Base-by-base conservation (phyloP, 129 eudicot genomes). In the Helianthus tuberosus region DNA sequence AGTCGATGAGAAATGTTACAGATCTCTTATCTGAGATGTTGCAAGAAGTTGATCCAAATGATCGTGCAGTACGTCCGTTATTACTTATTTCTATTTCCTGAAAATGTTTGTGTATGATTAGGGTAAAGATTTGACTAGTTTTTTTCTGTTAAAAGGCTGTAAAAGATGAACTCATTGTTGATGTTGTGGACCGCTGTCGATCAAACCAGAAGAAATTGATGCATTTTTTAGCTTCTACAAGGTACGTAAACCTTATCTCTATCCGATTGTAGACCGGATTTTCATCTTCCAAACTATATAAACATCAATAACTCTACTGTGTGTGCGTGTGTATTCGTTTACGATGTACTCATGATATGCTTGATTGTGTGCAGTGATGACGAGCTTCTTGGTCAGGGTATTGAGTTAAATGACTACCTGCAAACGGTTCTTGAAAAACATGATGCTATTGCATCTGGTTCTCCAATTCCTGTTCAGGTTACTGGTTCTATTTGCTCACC, bases 391-490 rank as follows among this genome's bases (percentile, higher is more conserved):
- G 89, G 81, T 47, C 84, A 83, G 76, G 96, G 96, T 59, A 91
- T 90, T 9, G 96, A 90, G 55, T 69, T 90, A 65, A 90, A 90
- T 41, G 96, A 90, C 77, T 61, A 65, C 73, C 66, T 90, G 69
- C 96, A 90, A 71, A 79, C 57, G 7, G 89, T 81, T 69, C 86
- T 90, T 67, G 91, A 91, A 47, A 88, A 79, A 81, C 96, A 93
- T 62, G 98, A 93, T 74, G 96, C 92, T 8, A 88, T 93, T 82
- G 98, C 98, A 27, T 84, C 96, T 39, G 98, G 98, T 70, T 75
- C 83, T 55, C 98, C 98, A 2, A 62, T 86, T 64, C 96, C 96
- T 49, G 46, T 71, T 55, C 90, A 82, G 12, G 27, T 70, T n/a
- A 79, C 75, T 23, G 74, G 58, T 62, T 32, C 67, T 50, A 73